A percentile compares a stretch with the other conserved stretches of the same genome.
phyloP scores from a whole-genome alignment of 305 asterid species.

The Fraxinus sp. region DNA sequence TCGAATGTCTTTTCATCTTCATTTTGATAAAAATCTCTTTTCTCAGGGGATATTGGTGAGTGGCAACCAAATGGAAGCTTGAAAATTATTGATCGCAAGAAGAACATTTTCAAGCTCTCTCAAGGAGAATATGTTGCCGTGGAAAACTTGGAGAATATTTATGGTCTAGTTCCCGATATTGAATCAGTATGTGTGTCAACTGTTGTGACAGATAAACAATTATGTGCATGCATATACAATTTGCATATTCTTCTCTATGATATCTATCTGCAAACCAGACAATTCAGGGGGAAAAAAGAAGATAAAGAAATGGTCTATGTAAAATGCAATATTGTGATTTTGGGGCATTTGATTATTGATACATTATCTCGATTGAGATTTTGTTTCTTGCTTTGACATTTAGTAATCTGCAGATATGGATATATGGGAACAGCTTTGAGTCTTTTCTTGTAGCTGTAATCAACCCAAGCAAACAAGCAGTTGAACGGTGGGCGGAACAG shows the following conservation, averaged over 20 bases:
- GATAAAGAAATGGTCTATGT: background rate
- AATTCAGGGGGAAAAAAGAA: background rate
- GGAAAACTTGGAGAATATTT: constrained; percentile 87
- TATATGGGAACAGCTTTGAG: constrained; percentile 90
- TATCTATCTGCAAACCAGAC: constrained; percentile 2
- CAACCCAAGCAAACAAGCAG: constrained; percentile 63
- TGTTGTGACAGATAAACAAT: background rate
- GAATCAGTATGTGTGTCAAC: constrained; percentile 60
- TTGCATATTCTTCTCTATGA: constrained; percentile 19
- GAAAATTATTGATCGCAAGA: constrained; percentile 89
- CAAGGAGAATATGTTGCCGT: constrained; percentile 99
- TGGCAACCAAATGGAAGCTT: constrained; percentile 90
- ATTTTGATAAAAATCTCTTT: constrained; percentile 12
- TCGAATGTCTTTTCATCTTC: constrained; percentile 7
- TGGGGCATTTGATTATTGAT: constrained; percentile 6
- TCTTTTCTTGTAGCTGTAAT: constrained; percentile 77
- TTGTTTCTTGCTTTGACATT: constrained; percentile 10
- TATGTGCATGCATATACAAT: constrained; percentile 7
- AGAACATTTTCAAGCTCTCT: constrained; percentile 89
- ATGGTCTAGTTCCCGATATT: constrained; percentile 52
- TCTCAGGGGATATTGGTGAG: constrained; percentile 85
- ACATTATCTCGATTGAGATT: background rate
- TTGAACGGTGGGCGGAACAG: constrained; percentile 74
- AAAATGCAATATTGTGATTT: constrained; percentile 10
- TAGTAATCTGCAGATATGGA: constrained; percentile 67